Evolutionary conservation across 2,329 filamentous ascomycete species (phyloP).

Genomic region (Thermoascus crustaceus): DNA sequence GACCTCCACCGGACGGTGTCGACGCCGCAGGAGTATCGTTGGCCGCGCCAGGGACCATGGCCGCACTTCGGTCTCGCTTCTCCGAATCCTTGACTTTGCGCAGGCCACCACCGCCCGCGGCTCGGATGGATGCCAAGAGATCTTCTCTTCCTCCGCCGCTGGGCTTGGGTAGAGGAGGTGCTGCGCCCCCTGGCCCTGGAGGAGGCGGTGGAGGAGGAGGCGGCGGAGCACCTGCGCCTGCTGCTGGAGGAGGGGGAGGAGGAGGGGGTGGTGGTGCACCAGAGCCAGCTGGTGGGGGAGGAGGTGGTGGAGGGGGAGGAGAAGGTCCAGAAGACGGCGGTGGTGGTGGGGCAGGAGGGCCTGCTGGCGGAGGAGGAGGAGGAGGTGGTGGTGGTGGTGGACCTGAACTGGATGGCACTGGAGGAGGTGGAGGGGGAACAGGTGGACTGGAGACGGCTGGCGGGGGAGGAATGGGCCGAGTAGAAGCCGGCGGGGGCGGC

Average conservation of each 20-base stretch:
- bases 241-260: constrained; percentile 26
- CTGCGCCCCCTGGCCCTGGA: constrained; percentile 26
- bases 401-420: too few species aligned
- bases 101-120: constrained; percentile 45
- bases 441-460: constrained; percentile 32
- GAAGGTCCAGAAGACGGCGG: constrained; percentile 26
- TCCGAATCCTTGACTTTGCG: constrained; percentile 40
- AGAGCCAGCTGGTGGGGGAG: constrained; percentile 30
- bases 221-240: constrained; percentile 31
- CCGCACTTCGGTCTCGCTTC: constrained; percentile 40
- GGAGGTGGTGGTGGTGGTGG: constrained; percentile 26
- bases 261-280: constrained; percentile 34
- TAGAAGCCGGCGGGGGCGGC: constrained; percentile 36
- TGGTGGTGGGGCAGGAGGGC: constrained; percentile 34
- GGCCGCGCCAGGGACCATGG: constrained; percentile 41
- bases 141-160: constrained; percentile 34
- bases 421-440: constrained; percentile 37
- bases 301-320: constrained; percentile 30
- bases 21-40: constrained; percentile 54
- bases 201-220: constrained; percentile 41
- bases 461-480: constrained; percentile 21
- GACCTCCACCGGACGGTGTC: constrained; percentile 41
- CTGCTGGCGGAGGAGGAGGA: constrained; percentile 17
- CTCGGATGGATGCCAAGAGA: constrained; percentile 40
- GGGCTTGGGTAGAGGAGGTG: constrained; percentile 37